Evolutionary conservation across 2,329 filamentous ascomycete species (phyloP), one percentile per base, ranked within the genome.

Genomic region (Botrytis cinerea): DNA sequence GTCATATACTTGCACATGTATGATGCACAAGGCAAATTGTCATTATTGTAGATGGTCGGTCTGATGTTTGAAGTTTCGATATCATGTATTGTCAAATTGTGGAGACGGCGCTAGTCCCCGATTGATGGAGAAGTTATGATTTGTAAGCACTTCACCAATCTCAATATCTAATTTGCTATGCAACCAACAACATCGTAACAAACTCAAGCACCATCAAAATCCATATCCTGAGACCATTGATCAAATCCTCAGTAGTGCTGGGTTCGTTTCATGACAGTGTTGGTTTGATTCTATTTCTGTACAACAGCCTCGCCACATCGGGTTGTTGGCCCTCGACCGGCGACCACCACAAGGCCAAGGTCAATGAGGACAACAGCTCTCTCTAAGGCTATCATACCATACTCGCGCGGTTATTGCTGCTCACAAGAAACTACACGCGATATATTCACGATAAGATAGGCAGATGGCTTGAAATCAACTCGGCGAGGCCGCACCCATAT

Each of bases 241-340:
- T 22, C 18, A 62, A 5, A 28, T 46, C 9, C 16, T 48, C 51
- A 32, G 32, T 18, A 54, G 20, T 54, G 10, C 14, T 4, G 40
- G 28, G 12, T 28, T 43, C 20, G 45, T 71, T 54, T n/a, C 60
- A 66, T 28, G 35, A 16, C 22, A 43, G n/a, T 71, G 60, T 71
- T 66, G 70, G 45, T 35, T 57, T 40, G 35, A 20, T 32, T 71
- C 70, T 54, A 66, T 71, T 64, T 54, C 59, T 51, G 70, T 51
- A 48, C 45, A 66, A 54, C 25, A 40, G 28, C 64, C 46, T 54
- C 46, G 64, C 64, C 64, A 54, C 64, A 54, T 54, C 46, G 64
- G 46, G 28, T 68, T 40, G 46, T 54, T 68, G 64, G 35, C 48
- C 35, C 46, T 35, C 25, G 57, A 48, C n/a, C 14, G 51, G 51